A percentile compares a stretch with the other conserved stretches of the same genome.
These are phyloP conservation scores for Polysphondylium violaceum DNA, from an alignment of 78 protist genomes.

Conservation along the genomic window DNA sequence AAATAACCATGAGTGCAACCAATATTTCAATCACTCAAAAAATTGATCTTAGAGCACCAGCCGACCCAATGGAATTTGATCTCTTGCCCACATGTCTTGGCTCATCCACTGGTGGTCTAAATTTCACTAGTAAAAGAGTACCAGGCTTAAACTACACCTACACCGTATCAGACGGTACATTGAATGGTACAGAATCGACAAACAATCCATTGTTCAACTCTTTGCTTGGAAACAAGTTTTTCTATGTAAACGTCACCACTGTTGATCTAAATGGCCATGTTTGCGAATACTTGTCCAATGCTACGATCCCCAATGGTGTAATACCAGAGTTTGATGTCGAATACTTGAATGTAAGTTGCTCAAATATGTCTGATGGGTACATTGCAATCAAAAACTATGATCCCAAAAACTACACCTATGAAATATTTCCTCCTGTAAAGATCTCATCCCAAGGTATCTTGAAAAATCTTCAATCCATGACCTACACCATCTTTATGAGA, in stretches of 20 bases:
- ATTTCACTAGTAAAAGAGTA: not conserved
- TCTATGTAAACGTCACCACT: constrained; percentile 10
- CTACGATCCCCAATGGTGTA: not conserved
- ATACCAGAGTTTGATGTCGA: not conserved
- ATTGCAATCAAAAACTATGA: constrained; percentile 21
- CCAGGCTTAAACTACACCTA: constrained; percentile 30
- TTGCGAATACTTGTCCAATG: constrained; percentile 4
- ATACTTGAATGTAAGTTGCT: constrained; percentile 14
- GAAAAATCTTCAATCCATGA: not conserved
- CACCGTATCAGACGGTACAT: not conserved
- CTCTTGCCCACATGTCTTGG: constrained; percentile 3
- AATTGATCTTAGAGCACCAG: constrained; percentile 22
- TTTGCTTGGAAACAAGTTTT: constrained; percentile 3
- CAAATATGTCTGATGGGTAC: constrained; percentile 20
- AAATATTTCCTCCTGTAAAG: constrained; percentile 4
- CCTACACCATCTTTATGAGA: no score
- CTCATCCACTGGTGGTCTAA: constrained; percentile 19
- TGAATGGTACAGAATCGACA: not conserved
- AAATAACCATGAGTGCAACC: not conserved
- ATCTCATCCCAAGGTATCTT: not conserved
- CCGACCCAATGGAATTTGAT: constrained; percentile 6
- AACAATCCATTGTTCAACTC: not conserved
- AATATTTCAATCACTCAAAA: not conserved
- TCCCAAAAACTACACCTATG: constrained; percentile 14
- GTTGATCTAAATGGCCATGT: constrained; percentile 5